Conservation (phyloP, 2,329 filamentous ascomycete genomes). For the Scedosporium boydii region DNA sequence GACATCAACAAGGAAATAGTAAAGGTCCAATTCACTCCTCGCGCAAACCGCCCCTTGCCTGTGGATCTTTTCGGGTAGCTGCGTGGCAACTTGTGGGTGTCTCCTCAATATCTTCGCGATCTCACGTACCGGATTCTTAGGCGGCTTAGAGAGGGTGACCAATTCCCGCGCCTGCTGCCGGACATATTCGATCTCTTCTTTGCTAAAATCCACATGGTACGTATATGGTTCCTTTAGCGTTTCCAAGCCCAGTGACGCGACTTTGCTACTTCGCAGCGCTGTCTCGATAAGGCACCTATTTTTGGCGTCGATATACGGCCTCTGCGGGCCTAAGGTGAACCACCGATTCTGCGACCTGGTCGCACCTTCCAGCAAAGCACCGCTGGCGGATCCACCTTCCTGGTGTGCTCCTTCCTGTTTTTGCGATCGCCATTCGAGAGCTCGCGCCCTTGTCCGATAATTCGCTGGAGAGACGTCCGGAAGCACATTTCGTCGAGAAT, state of each 20-base stretch:
- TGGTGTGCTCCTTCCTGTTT: background rate
- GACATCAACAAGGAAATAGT: conserved; percentile 27
- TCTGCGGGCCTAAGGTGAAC: background rate
- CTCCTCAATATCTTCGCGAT: conserved; percentile 12
- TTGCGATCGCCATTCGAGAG: background rate
- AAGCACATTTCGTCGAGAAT: background rate
- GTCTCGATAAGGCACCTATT: background rate
- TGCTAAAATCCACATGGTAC: conserved; percentile 37
- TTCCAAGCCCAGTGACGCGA: background rate
- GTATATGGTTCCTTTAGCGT: background rate
- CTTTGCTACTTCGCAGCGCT: background rate
- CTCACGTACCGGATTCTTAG: conserved; percentile 10
- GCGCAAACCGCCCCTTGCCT: conserved; percentile 11
- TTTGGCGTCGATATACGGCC: background rate
- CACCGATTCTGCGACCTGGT: background rate
- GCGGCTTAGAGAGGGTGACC: conserved; percentile 5
- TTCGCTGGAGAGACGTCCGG: background rate
- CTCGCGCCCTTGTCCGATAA: background rate
- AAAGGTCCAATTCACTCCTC: conserved; percentile 22
- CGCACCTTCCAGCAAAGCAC: background rate
- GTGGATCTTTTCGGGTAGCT: conserved; percentile 9
- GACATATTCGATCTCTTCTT: conserved; percentile 23
- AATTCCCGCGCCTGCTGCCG: conserved; percentile 8
- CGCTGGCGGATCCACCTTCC: background rate
- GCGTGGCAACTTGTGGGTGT: conserved; percentile 3